phyloP scores from a whole-genome alignment of 164 flowering plant genomes.

The Nymphaea thermarum region DNA sequence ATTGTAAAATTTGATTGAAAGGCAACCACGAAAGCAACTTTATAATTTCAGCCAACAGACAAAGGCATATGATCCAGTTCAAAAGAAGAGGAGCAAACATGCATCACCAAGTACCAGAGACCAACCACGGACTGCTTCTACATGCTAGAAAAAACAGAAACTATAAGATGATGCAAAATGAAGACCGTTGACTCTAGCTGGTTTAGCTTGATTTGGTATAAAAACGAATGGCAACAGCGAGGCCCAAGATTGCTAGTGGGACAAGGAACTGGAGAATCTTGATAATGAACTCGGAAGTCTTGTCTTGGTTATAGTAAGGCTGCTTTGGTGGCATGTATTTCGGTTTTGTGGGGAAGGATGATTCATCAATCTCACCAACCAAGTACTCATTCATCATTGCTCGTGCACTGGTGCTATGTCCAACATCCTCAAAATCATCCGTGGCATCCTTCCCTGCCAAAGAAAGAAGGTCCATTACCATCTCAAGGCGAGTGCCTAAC shows the following conservation, averaged over 20 bases:
- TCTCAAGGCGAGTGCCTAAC: neutral
- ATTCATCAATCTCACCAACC: constrained; percentile 43
- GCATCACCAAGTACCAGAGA: neutral
- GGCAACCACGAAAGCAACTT: neutral
- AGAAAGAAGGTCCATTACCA: neutral
- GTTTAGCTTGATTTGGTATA: constrained; percentile 48
- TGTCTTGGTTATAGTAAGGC: constrained; percentile 54
- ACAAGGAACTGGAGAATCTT: constrained; percentile 82
- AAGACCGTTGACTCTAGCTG: neutral
- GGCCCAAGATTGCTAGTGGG: constrained; percentile 58
- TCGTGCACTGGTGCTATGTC: constrained; percentile 58
- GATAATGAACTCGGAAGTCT: constrained; percentile 57
- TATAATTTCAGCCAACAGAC: neutral
- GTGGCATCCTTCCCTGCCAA: constrained; percentile 76
- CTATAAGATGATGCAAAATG: no score
- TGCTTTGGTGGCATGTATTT: constrained; percentile 41
- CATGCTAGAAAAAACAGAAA: neutral
- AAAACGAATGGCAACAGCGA: constrained; percentile 64
- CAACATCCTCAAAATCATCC: constrained; percentile 80
- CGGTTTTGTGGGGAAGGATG: constrained; percentile 35
- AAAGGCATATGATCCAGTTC: neutral
- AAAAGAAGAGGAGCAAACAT: neutral
- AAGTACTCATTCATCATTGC: constrained; percentile 53
- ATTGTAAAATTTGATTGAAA: no score
- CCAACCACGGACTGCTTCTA: neutral